Evolutionary conservation across 2,329 filamentous ascomycete genomes (phyloP).

Genomic region (Triangularia setosa): DNA sequence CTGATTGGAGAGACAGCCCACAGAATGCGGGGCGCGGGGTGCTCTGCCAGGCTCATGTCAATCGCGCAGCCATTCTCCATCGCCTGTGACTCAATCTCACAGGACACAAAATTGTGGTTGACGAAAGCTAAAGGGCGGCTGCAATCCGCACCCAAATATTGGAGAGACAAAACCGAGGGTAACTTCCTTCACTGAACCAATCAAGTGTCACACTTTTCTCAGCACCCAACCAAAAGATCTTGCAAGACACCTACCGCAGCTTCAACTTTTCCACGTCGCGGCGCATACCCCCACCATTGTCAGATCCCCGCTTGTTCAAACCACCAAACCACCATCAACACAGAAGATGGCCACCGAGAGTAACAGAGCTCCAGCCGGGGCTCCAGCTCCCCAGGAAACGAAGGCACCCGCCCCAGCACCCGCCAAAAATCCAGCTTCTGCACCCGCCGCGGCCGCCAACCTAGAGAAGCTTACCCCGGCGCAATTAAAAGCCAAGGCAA

Average conservation of each 20-base stretch:
- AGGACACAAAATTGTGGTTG: not conserved
- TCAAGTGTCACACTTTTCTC: not conserved
- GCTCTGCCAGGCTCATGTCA: constrained; percentile 10
- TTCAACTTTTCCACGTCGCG: not conserved
- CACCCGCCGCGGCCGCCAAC: constrained; percentile 28
- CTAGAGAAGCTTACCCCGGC: constrained; percentile 63
- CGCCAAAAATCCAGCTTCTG: constrained; percentile 2
- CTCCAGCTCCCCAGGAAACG: constrained; percentile 14
- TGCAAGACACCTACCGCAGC: not conserved
- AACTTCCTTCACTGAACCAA: not conserved
- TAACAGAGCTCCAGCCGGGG: constrained; percentile 17
- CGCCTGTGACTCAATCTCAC: constrained; percentile 7
- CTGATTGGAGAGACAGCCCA: constrained; percentile 13
- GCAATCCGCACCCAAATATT: not conserved
- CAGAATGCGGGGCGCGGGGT: constrained; percentile 22
- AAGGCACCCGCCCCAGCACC: constrained; percentile 12
- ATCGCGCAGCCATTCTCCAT: constrained; percentile 4
- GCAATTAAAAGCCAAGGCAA: constrained; percentile 82
- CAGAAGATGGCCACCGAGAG: constrained; percentile 25
- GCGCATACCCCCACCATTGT: not conserved
- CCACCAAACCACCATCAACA: not conserved
- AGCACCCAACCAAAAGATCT: not conserved
- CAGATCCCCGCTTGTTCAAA: not conserved
- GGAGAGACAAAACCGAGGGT: not conserved
- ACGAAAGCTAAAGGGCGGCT: not conserved